These are phyloP conservation scores for Polyplosphaeria fusca DNA, from an alignment of 495 filamentous ascomycete genomes.

Conservation along the genomic window DNA sequence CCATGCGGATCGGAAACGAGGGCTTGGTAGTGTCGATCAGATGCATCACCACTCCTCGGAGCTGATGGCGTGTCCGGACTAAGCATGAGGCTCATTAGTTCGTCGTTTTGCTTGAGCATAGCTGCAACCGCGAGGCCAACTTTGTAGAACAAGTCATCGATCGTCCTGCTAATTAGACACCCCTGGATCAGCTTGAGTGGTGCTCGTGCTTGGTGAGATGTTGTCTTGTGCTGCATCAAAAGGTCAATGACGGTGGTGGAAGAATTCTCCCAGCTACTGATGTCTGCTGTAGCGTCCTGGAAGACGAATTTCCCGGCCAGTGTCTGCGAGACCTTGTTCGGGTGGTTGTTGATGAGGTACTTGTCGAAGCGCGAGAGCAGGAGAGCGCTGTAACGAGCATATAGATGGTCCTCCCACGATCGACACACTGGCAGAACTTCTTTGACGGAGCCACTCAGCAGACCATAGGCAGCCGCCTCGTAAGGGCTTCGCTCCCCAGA, in stretches of 20 bases:
- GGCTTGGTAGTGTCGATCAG: background rate
- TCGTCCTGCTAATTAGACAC: constrained; percentile 57
- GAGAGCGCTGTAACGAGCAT: constrained; percentile 79
- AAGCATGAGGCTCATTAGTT: constrained; percentile 12
- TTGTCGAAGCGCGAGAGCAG: constrained; percentile 66
- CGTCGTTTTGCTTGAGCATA: constrained; percentile 47
- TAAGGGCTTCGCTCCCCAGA: constrained; percentile 62
- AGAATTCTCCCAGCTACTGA: constrained; percentile 51
- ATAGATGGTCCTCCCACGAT: constrained; percentile 88
- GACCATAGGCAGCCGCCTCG: constrained; percentile 84
- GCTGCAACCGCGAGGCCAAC: constrained; percentile 57
- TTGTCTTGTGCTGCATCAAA: constrained; percentile 49
- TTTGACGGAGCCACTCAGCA: constrained; percentile 76
- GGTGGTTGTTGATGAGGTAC: constrained; percentile 52
- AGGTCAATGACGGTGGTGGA: constrained; percentile 50
- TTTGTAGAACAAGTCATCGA: constrained; percentile 55
- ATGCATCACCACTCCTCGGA: constrained; percentile 13
- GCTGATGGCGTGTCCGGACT: background rate
- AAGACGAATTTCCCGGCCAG: constrained; percentile 47
- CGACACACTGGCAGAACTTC: constrained; percentile 72
- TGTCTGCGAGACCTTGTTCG: constrained; percentile 43
- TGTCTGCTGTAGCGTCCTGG: constrained; percentile 54
- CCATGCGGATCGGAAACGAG: constrained; percentile 51
- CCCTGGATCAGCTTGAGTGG: constrained; percentile 65
- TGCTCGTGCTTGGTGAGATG: constrained; percentile 48